These are phyloP conservation scores for Fusarium sp. DNA, from an alignment of 2,329 filamentous ascomycete species.

Conservation along the genomic window DNA sequence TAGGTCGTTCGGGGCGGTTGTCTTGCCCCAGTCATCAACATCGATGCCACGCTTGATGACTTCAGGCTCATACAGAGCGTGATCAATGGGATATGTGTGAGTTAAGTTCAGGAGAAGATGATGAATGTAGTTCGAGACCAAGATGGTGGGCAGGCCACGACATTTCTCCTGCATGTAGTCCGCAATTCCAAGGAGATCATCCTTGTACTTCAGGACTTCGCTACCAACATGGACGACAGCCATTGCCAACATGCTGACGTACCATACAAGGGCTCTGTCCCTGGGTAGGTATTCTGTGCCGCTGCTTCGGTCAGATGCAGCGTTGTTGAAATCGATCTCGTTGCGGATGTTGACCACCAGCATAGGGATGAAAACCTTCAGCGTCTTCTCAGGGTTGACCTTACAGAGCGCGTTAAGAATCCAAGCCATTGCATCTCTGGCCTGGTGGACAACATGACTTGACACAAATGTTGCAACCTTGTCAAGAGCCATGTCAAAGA, in stretches of 20 bases:
- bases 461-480: slow-evolving; percentile 94
- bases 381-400: slow-evolving; percentile 91
- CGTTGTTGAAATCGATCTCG: slow-evolving; percentile 96
- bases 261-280: slow-evolving; percentile 94
- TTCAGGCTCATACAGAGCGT: slow-evolving; percentile 85
- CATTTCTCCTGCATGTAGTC: slow-evolving; percentile 97
- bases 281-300: slow-evolving; percentile 93
- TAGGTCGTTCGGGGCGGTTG: slow-evolving; percentile 78
- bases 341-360: slow-evolving; percentile 92
- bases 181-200: slow-evolving; percentile 90
- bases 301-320: slow-evolving; percentile 92
- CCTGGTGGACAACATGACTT: slow-evolving; percentile 96
- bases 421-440: slow-evolving; percentile 97
- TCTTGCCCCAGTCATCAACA: slow-evolving; percentile 85
- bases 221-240: slow-evolving; percentile 95
- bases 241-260: slow-evolving; percentile 97
- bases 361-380: slow-evolving; percentile 91
- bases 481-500: slow-evolving; percentile 91
- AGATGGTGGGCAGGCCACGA: slow-evolving; percentile 91
- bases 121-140: slow-evolving; percentile 98
- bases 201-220: slow-evolving; percentile 88
- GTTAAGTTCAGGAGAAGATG: slow-evolving; percentile 95
- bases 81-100: slow-evolving; percentile 92
- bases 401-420: slow-evolving; percentile 97
- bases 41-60: slow-evolving; percentile 78